Percentiles rank a stretch among this genome's conserved stretches.
Conservation (phyloP, 306 rosid genomes). For the Benincasa hispida region DNA sequence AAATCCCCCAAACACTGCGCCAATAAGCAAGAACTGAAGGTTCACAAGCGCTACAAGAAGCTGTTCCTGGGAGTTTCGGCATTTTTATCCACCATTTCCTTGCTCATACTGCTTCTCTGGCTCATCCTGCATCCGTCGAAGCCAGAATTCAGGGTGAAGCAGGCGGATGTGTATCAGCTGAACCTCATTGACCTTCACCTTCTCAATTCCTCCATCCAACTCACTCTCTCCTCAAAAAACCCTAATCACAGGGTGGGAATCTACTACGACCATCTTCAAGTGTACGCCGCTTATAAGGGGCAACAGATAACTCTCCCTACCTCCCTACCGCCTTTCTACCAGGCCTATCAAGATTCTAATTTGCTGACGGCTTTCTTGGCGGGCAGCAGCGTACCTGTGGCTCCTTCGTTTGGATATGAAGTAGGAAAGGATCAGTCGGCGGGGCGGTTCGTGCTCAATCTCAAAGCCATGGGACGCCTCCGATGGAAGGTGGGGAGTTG, state of each 20-base stretch:
- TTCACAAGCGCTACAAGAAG: slow-evolving; percentile 48
- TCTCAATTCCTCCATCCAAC: slow-evolving; percentile 72
- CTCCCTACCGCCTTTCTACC: slow-evolving; percentile 71
- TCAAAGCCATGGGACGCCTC: slow-evolving; percentile 55
- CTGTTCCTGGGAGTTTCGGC: slow-evolving; percentile 35
- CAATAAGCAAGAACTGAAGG: slow-evolving; percentile 23
- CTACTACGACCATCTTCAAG: slow-evolving; percentile 62
- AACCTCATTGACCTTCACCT: slow-evolving; percentile 44
- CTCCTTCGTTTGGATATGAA: slow-evolving; percentile 68
- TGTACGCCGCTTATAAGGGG: slow-evolving; percentile 58
- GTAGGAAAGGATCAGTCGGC: slow-evolving; percentile 53
- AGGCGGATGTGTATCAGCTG: slow-evolving; percentile 63
- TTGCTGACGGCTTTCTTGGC: slow-evolving; percentile 53
- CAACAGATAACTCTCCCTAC: slow-evolving; percentile 60
- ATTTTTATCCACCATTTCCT: slow-evolving; percentile 36
- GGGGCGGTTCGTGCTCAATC: slow-evolving; percentile 44
- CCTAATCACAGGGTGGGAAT: slow-evolving; percentile 74
- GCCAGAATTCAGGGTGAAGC: slow-evolving; percentile 62
- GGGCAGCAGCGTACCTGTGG: slow-evolving; percentile 49
- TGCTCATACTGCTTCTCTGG: slow-evolving; percentile 38
- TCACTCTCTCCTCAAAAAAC: slow-evolving; percentile 60
- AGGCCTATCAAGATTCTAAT: slow-evolving; percentile 47
- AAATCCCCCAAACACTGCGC: slow-evolving; percentile 86
- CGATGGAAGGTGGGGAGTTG: slow-evolving; percentile 91
- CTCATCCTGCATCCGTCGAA: slow-evolving; percentile 60